A percentile compares a stretch with the other conserved stretches of the same genome.
These are phyloP conservation scores for Exserohilum turcica DNA, from an alignment of 2,329 filamentous ascomycete genomes.

Conservation along the genomic window DNA sequence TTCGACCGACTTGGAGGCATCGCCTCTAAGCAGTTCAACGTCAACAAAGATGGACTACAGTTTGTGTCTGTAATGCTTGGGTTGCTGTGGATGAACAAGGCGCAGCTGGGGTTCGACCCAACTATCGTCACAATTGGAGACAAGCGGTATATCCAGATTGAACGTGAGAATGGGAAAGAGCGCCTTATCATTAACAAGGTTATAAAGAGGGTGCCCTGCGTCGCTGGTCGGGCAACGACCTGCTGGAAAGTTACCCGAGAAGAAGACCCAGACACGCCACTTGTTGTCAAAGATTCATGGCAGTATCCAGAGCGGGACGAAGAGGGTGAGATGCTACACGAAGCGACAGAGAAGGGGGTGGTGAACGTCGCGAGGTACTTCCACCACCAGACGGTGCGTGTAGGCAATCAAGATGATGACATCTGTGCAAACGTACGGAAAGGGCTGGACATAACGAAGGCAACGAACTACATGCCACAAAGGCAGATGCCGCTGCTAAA, in stretches of 20 bases:
- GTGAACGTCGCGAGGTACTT: constrained; percentile 52
- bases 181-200: constrained; percentile 24
- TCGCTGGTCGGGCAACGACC: constrained; percentile 17
- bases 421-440: constrained; percentile 1
- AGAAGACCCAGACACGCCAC: too few relatives aligned
- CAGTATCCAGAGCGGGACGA: too few relatives aligned
- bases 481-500: constrained; percentile 16
- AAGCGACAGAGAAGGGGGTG: constrained; percentile 46
- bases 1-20: constrained; percentile 55
- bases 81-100: constrained; percentile 50
- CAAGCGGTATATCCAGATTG: constrained; percentile 48
- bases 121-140: background rate
- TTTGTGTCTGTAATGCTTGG: constrained; percentile 52
- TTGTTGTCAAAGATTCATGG: too few relatives aligned
- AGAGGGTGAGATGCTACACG: constrained; percentile 7
- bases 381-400: constrained; percentile 50
- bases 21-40: constrained; percentile 53
- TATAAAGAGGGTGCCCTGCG: constrained; percentile 18
- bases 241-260: too few relatives aligned
- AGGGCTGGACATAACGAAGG: constrained; percentile 2
- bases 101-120: background rate
- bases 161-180: constrained; percentile 36
- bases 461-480: background rate
- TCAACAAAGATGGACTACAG: constrained; percentile 51
- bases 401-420: background rate